Base-by-base conservation (phyloP, 2,329 filamentous ascomycete species). In the Penicillium sp. region DNA sequence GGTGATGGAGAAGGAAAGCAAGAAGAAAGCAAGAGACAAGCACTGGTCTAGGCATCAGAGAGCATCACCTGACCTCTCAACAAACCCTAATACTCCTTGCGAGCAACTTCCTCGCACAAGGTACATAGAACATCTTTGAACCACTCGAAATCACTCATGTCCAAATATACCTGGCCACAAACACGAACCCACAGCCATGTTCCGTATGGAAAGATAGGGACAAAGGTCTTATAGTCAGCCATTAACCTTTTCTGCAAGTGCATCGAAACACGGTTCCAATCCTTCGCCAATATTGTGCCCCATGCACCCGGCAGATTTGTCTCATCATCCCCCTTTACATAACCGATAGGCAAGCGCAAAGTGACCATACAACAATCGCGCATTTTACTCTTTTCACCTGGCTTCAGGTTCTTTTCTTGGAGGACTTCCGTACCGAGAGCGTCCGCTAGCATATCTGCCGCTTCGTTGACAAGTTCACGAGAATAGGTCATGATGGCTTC, bases 131-230 rank as follows among this genome's bases (percentile, higher is more conserved):
- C 77, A 49, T 78, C 69, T 0, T 81, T 90, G 5, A 83, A 82
- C 83, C 84, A 90, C 70, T 88, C 84, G 68, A 95, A 96, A 73
- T 97, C 92, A 13, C 81, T 80, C 62, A 87, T 71, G 26, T 90
- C 90, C n/a, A 97, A 76, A 71, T 95, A 98, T 0, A 95, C 83
- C 79, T 96, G 91, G 16, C 85, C 90, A 69, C 89, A 92, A 49
- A 96, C 68, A 49, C 93, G 79, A 0, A 82, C 79, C 89, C 89
- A 96, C 71, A 87, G 84, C 53, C 80, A 79, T 0, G 82, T 83
- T 0, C 75, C 80, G 62, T 92, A 86, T 11, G 81, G 73, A 55
- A 86, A 85, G 3, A 90, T 69, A 1, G 87, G 81, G 54, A 95
- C 75, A 67, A 90, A 93, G 0, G 91, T 95, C 54, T 87, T 81